Base-by-base conservation (phyloP, 2,329 filamentous ascomycete species). In the Penicillium sp. region DNA sequence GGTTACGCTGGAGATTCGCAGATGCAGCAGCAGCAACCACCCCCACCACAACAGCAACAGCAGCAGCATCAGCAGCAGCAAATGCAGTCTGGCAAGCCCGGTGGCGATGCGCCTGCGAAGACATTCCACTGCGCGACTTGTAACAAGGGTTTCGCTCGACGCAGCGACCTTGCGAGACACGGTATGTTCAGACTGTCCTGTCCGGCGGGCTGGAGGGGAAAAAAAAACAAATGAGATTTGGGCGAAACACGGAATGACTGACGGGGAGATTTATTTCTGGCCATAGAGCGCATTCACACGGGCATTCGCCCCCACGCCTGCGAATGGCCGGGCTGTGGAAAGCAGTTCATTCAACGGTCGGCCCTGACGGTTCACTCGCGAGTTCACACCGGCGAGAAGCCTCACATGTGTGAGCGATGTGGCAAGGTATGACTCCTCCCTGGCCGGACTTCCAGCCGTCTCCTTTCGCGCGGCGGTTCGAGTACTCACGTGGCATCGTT, bases 371-470 rank as follows among this genome's bases (percentile, higher is more conserved):
- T 98, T 6, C 93, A 97, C 69, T 85, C 88, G 64, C 86, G 93
- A 59, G 90, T 96, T 18, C 93, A 98, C 70, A 97, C 93, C 2
- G 93, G 93, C 56, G 93, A 97, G 74, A 98, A 98, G 73, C 93
- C 93, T 43, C 93, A 98, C 63, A 91, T 93, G 83, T 98, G 93
- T 66, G 93, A 96, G 71, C 83, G 88, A 54, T 97, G 93, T 68
- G 88, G 89, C 68, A 97, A 97, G 84, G 90, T 95, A 76, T 62
- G 79, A n/a, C 13, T 38, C 32, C 9, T 12, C n/a, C 4, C 18
- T 9, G 42, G 8, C 18, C 37, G 27, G 8, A 8, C 28, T 39
- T 7, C 43, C 27, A 44, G 26, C 33, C 18, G 18, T 18, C 18
- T 18, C 18, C 18, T 18, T 18, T 18, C 18, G 18, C 18, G 18